Evolutionary conservation across 2,329 filamentous ascomycete genomes (phyloP).

Genomic region (Colletotrichum tamarilloi): DNA sequence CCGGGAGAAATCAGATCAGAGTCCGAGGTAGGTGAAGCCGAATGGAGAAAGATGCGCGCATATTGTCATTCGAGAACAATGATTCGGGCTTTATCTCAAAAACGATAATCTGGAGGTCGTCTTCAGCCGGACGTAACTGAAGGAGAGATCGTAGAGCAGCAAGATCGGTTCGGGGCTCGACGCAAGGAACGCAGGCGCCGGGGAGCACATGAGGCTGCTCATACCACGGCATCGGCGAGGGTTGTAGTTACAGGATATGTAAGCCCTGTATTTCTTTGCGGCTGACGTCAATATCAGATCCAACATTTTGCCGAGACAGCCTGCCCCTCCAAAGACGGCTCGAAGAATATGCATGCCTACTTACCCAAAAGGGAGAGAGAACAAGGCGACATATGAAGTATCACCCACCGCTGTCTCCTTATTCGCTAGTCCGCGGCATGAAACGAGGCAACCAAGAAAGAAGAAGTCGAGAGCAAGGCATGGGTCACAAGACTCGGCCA

Average conservation of each 20-base stretch:
- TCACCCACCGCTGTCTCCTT: constrained; percentile 18
- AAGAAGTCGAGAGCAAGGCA: background rate
- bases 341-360: background rate
- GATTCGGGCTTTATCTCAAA: background rate
- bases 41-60: background rate
- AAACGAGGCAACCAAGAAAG: constrained; percentile 32
- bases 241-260: background rate
- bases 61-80: background rate
- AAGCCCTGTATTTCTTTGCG: constrained; percentile 1
- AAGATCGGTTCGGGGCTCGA: background rate
- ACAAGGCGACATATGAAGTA: constrained; percentile 35
- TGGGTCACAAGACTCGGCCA: constrained; percentile 24
- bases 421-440: constrained; percentile 29
- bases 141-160: no score
- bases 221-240: background rate
- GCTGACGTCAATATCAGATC: constrained; percentile 26
- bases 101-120: background rate
- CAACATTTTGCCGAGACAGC: background rate
- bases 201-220: background rate
- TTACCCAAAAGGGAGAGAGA: constrained; percentile 25
- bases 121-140: background rate
- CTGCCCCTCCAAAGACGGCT: background rate
- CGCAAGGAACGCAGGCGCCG: background rate
- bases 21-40: background rate
- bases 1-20: background rate